These are phyloP conservation scores for Cercospora nicotianae DNA, from an alignment of 2,329 filamentous ascomycete species.

Conservation along the genomic window DNA sequence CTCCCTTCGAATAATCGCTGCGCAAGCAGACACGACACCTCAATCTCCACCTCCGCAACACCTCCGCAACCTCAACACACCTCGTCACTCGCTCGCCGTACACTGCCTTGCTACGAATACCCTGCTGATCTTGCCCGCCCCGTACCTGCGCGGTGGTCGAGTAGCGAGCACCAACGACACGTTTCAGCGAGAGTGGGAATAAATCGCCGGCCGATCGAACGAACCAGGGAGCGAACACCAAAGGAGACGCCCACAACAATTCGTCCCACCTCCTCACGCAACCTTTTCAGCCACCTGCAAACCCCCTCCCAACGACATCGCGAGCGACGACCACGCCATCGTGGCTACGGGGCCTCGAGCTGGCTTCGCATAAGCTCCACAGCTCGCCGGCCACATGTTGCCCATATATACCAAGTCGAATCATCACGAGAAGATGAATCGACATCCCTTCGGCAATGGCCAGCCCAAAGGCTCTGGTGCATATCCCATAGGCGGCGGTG, in stretches of 20 bases:
- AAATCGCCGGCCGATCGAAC: background rate
- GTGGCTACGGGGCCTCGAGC: slow-evolving; percentile 9
- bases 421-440: slow-evolving; percentile 67
- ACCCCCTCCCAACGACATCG: background rate
- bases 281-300: background rate
- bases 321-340: background rate
- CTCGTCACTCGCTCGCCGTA: background rate
- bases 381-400: slow-evolving; percentile 50
- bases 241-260: background rate
- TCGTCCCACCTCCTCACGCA: background rate
- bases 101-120: background rate
- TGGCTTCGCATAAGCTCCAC: slow-evolving; percentile 6
- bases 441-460: slow-evolving; percentile 80
- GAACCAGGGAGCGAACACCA: background rate
- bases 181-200: slow-evolving; percentile 18
- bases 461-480: slow-evolving; percentile 46
- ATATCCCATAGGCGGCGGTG: slow-evolving; percentile 37
- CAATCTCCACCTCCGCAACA: slow-evolving; percentile 1
- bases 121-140: background rate
- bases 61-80: background rate
- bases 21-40: background rate
- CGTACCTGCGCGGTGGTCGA: background rate
- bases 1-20: slow-evolving; percentile 2
- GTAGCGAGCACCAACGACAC: slow-evolving; percentile 14
- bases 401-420: slow-evolving; percentile 59